Evolutionary conservation across 495 filamentous ascomycete species (phyloP), one percentile per base, ranked within the genome.

Genomic region (Podospora conica): DNA sequence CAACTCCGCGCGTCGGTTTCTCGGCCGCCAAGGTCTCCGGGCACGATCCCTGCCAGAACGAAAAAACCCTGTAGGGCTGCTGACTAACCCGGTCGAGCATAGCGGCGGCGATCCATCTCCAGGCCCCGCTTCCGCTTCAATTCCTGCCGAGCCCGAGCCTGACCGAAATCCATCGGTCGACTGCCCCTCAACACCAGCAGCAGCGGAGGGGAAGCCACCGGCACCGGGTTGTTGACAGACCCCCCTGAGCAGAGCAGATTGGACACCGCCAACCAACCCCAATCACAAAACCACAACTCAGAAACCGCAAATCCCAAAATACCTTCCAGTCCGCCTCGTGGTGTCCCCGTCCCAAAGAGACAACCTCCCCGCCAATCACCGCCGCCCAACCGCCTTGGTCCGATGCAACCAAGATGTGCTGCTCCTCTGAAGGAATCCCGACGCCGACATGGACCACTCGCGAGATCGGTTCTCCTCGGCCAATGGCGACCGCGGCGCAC

Each of bases 1-100:
- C n/a, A 59, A 61, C 59, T 61, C 29, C 8, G n/a, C 31, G 59
- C 59, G 59, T 28, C 59, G 53, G 59, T 61, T 61, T 61, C 59
- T 20, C 53, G 6, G 59, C n/a, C 59, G 59, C 59, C 33, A 53
- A 15, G 59, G 21, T 22, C 29, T 18, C 59, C n/a, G 10, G 9
- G 21, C 61, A 27, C n/a, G n/a, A n/a, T n/a, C n/a, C n/a, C n/a
- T n/a, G n/a, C n/a, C n/a, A n/a, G n/a, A n/a, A n/a, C n/a, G 2
- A n/a, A 27, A 64, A 58, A 64, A 64, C 63, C 63, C 55, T 64
- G 63, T 64, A 64, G 55, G 63, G 63, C 63, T 64, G 63, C 63
- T 58, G 27, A 33, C 63, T 64, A 64, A 57, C 63, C 63, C 3
- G 28, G 18, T 58, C 20, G 18, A 57, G 63, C 54, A 58, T 58